Evolutionary conservation across 2,329 filamentous ascomycete species (phyloP), one percentile per base, ranked within the genome.

Genomic region (Diaporthe velutina): DNA sequence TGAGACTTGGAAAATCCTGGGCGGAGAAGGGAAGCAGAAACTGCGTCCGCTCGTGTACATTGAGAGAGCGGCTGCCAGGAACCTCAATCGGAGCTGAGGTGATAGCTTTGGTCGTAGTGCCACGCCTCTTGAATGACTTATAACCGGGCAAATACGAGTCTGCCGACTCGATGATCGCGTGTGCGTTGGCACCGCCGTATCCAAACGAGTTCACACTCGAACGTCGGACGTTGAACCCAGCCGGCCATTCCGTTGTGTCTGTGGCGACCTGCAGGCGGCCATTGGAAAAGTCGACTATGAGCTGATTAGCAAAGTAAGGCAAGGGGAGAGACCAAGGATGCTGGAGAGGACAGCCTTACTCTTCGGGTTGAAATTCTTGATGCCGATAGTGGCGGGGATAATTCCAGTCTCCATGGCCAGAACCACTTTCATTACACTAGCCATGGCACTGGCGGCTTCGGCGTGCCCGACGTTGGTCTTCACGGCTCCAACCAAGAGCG

Each of bases 401-500:
- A 71, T 13, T 1, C n/a, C 35, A 30, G 25, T 45, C 8, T 74
- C 57, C 15, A 74, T 35, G 0, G 57, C 66, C 8, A 40, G 13
- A 7, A 22, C 25, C 4, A 60, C 58, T n/a, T 74, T 74, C 28
- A 68, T 19, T 2, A 74, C 13, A 19, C 67, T 68, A 0, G 68
- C 68, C 12, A 74, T 52, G 17, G 67, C 73, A 15, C 33, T 57
- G 19, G 52, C 33, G 10, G 33, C 35, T 35, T 74, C 73, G 15
- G 68, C 67, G 17, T 74, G 73, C 7, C 73, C 73, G n/a, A 72
- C 67, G 64, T 81, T 83, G 8, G 79, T 79, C 66, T 83, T 84
- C 10, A 83, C 78, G 7, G 82, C 80, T 0, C 82, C 81, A 28
- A 84, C 80, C 25, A 78, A 70, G 1, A 82, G 77, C 50, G 50